Base-by-base conservation (phyloP, 225 moss, liverwort and hornwort species). In the Bryoerythrophyllum caledonicum region DNA sequence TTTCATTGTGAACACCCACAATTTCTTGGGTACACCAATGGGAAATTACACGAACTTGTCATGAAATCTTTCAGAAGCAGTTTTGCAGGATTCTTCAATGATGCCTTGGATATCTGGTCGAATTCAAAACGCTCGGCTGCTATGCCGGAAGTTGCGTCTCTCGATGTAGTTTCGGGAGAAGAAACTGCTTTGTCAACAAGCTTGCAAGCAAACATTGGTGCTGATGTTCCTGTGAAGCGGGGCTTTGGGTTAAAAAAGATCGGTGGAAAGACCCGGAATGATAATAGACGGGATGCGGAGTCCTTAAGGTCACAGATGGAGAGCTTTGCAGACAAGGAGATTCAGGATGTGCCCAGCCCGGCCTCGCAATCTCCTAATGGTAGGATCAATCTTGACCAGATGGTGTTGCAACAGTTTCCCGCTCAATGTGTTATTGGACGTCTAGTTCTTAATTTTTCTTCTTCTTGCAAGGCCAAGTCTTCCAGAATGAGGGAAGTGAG, bases 1-100 rank as follows among this genome's bases (percentile, higher is more conserved):
- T 91, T 90, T 52, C 94, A 91, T 76, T 56, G 82, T 66, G 83
- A 86, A 55, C 88, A 90, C 74, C 94, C 91, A 66, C 94, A 94
- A 56, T 94, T 88, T 75, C 74, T 91, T 78, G 91, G 90, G 70
- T 94, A 85, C 70, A 91, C 91, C 73, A 83, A 88, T 68, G 94
- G 90, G 55, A 94, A 88, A 82, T 77, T 91, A 67, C 94, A 93
- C 74, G 91, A 94, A 58, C 79, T 76, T 57, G 91, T 85, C 68
- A 94, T 91, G 82, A 94, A 90, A 59, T 80, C 89, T 23, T 90
- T 86, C 59, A 92, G 86, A 77, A 83, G 83, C 34, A 82, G 80
- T 55, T 84, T 89, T 79, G 83, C 90, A 56, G 89, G 87, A 40
- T 91, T 88, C 55, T 73, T 91, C 57, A 89, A 87, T 74, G 94